These are phyloP conservation scores for Melastoma candidum DNA, from an alignment of 441 rosid genomes.

Conservation along the genomic window DNA sequence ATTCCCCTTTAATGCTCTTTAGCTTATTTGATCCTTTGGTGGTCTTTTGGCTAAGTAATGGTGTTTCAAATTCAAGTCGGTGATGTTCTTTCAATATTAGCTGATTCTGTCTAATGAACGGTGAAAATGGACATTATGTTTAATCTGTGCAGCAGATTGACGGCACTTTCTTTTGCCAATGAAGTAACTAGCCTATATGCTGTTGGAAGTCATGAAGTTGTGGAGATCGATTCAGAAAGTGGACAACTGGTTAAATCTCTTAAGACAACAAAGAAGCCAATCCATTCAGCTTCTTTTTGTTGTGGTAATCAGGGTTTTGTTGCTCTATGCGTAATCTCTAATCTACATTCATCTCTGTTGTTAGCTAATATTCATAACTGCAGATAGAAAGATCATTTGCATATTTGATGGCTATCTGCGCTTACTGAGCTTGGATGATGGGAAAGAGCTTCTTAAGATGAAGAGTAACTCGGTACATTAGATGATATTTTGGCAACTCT, in stretches of 20 bases:
- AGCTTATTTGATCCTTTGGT: too few species aligned
- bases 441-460: constrained; percentile 32
- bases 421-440: constrained; percentile 25
- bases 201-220: constrained; percentile 27
- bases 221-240: constrained; percentile 26
- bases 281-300: constrained; percentile 28
- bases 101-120: too few species aligned
- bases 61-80: too few species aligned
- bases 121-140: background rate
- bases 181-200: constrained; percentile 23
- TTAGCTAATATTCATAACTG: constrained; percentile 4
- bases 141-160: constrained; percentile 27
- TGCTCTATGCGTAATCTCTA: too few species aligned
- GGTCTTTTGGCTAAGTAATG: too few species aligned
- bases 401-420: constrained; percentile 19
- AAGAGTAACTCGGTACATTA: constrained; percentile 27
- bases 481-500: background rate
- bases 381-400: constrained; percentile 30
- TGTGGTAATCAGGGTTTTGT: constrained; percentile 17
- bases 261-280: constrained; percentile 27
- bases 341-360: background rate
- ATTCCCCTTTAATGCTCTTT: too few species aligned
- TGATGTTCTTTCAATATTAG: too few species aligned
- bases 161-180: constrained; percentile 28
- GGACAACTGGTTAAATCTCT: constrained; percentile 28